Conservation (phyloP, 768 basidiomycete species). For the Leccinellum luteum region DNA sequence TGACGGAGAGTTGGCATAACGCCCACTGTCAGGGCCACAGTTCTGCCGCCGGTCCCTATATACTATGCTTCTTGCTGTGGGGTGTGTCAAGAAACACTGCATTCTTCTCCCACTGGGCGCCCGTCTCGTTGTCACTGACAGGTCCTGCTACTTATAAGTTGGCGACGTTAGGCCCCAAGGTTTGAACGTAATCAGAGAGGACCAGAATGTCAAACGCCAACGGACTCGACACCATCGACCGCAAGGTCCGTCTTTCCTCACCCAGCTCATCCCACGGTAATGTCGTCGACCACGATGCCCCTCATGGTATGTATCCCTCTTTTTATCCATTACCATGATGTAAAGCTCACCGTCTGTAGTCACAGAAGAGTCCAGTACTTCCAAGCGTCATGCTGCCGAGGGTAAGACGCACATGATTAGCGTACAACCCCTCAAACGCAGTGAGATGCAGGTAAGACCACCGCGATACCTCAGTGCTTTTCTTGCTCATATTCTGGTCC, state of each 20-base stretch:
- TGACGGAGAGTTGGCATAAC: no score
- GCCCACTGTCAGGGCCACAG: no score
- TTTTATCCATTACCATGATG: conserved; percentile 1
- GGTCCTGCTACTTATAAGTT: conserved; percentile 14
- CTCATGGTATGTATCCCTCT: conserved; percentile 47
- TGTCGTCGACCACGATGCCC: conserved; percentile 72
- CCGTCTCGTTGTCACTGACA: neutral
- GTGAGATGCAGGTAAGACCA: conserved; percentile 77
- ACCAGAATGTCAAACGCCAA: conserved; percentile 26
- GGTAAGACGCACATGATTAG: conserved; percentile 52
- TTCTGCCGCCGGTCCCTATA: neutral
- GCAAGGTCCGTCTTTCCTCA: conserved; percentile 53
- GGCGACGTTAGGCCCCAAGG: neutral
- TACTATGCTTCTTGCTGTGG: neutral
- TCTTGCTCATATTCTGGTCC: conserved; percentile 3
- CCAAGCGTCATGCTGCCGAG: conserved; percentile 30
- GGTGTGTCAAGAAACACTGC: no score
- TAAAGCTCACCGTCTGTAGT: conserved; percentile 40
- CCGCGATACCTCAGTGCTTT: neutral
- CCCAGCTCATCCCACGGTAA: conserved; percentile 45
- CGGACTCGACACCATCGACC: conserved; percentile 33
- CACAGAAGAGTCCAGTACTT: conserved; percentile 52
- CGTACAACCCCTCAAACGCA: conserved; percentile 82
- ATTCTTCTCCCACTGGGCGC: neutral
- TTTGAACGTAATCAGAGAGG: neutral